These are phyloP conservation scores for Suillus variegatus DNA, from an alignment of 768 basidiomycete species.

Conservation along the genomic window DNA sequence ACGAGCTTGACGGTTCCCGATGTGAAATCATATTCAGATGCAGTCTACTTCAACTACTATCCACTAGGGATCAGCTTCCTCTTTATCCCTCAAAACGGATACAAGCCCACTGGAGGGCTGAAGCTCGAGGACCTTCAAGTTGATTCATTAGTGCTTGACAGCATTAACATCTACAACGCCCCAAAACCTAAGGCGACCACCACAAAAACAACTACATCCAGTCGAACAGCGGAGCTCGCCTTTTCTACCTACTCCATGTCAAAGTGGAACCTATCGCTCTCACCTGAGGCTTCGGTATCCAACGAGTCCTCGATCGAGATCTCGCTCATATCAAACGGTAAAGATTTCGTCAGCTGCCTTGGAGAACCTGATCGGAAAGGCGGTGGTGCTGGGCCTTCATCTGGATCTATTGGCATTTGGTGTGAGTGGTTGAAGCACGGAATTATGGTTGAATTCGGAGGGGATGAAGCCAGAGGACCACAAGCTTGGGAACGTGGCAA, in stretches of 20 bases:
- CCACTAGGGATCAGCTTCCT: constrained; percentile 79
- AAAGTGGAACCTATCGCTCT: constrained; percentile 51
- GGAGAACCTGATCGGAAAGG: constrained; percentile 93
- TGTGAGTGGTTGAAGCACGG: constrained; percentile 87
- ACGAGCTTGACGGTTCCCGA: constrained; percentile 43
- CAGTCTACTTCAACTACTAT: constrained; percentile 85
- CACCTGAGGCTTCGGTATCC: constrained; percentile 17
- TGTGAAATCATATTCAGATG: constrained; percentile 79
- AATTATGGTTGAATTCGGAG: constrained; percentile 85
- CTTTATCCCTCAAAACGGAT: constrained; percentile 66
- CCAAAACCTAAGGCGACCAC: constrained; percentile 33
- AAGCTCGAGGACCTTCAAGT: constrained; percentile 49
- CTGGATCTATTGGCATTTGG: constrained; percentile 89
- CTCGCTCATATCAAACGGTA: constrained; percentile 58
- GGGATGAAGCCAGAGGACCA: constrained; percentile 72
- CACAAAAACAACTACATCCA: constrained; percentile 35
- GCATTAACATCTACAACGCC: constrained; percentile 83
- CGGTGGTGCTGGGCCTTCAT: constrained; percentile 82
- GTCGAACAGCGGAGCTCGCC: constrained; percentile 47
- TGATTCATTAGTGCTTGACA: constrained; percentile 58
- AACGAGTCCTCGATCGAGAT: constrained; percentile 41
- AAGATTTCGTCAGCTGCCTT: constrained; percentile 70
- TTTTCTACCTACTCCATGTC: constrained; percentile 60
- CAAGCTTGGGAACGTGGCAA: constrained; percentile 89
- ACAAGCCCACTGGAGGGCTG: constrained; percentile 53